Percentiles rank a stretch among this genome's conserved stretches.
These are phyloP conservation scores for Beauveria varroae DNA, from an alignment of 2,329 filamentous ascomycete genomes.

Conservation along the genomic window DNA sequence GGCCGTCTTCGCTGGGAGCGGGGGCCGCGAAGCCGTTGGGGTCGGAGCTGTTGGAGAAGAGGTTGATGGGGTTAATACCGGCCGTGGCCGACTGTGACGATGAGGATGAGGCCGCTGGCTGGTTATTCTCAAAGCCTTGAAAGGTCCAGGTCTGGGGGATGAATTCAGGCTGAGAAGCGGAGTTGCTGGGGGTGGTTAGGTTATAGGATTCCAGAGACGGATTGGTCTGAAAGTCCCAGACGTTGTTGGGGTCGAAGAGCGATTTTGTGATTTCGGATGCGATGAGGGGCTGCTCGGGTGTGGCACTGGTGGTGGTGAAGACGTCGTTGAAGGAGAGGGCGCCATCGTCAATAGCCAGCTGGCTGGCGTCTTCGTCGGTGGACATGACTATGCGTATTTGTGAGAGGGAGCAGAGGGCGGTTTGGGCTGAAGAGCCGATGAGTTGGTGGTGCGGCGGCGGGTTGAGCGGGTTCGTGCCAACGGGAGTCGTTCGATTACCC, in stretches of 20 bases:
- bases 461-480: not conserved
- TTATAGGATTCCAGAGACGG: constrained; percentile 41
- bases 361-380: constrained; percentile 32
- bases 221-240: constrained; percentile 42
- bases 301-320: constrained; percentile 22
- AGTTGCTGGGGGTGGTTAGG: constrained; percentile 26
- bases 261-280: constrained; percentile 27
- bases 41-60: constrained; percentile 17
- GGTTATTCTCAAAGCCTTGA: constrained; percentile 26
- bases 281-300: constrained; percentile 23
- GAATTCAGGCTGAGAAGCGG: constrained; percentile 26
- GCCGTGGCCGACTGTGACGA: constrained; percentile 19
- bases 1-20: constrained; percentile 19
- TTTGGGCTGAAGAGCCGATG: not conserved
- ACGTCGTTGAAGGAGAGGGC: constrained; percentile 30
- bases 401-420: not conserved
- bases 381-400: constrained; percentile 24
- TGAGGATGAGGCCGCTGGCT: constrained; percentile 12
- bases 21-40: constrained; percentile 26
- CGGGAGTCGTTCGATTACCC: not conserved
- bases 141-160: constrained; percentile 28
- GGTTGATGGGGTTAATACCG: constrained; percentile 21
- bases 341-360: constrained; percentile 39
- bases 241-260: constrained; percentile 22
- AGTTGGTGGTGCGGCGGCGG: not conserved